These are phyloP conservation scores for Metarhizium robertsii DNA, from an alignment of 2,329 filamentous ascomycete species.

Conservation along the genomic window DNA sequence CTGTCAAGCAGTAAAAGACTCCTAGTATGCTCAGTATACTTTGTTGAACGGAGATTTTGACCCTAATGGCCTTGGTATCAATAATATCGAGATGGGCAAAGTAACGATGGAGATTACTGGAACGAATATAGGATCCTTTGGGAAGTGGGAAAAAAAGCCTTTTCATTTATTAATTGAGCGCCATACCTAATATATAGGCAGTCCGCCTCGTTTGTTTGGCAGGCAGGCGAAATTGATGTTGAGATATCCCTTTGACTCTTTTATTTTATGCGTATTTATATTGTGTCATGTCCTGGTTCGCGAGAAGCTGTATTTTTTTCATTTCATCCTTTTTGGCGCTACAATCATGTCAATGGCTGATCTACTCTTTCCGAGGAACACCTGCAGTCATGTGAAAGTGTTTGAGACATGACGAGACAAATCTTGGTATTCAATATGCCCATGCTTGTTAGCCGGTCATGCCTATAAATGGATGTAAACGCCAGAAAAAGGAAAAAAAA, in stretches of 20 bases:
- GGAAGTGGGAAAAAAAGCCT: neutral
- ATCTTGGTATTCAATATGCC: neutral
- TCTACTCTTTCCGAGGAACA: too few relatives aligned
- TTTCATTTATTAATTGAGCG: neutral
- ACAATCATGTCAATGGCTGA: too few relatives aligned
- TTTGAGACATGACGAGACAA: too few relatives aligned
- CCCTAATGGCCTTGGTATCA: neutral
- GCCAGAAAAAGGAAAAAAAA: neutral
- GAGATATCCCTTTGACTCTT: conserved; percentile 15
- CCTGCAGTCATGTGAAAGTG: too few relatives aligned
- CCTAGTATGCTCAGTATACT: neutral
- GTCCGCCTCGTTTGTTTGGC: conserved; percentile 7
- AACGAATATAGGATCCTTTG: neutral
- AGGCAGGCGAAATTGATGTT: conserved; percentile 22
- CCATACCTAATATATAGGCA: neutral
- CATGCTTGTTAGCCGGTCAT: neutral
- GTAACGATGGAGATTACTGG: neutral
- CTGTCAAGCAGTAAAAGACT: neutral
- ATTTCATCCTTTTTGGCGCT: too few relatives aligned
- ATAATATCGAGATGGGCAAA: neutral
- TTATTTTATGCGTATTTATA: neutral
- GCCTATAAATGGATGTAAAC: neutral
- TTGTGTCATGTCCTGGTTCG: neutral
- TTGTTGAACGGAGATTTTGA: neutral
- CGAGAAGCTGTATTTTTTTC: too few relatives aligned